Evolutionary conservation across 2,329 filamentous ascomycete genomes (phyloP).

Genomic region (Epichloe elymi): DNA sequence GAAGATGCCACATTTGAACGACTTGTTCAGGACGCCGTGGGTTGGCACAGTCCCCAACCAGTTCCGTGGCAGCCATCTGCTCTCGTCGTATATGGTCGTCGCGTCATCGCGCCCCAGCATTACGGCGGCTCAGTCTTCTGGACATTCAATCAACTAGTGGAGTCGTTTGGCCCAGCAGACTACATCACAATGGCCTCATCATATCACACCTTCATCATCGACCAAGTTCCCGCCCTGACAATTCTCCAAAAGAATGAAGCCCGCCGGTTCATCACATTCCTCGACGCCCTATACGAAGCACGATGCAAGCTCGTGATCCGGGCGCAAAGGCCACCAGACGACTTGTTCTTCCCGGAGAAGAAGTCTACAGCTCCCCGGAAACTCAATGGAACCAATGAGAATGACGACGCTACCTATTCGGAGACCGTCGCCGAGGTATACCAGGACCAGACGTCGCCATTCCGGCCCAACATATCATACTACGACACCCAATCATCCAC

Average conservation of each 20-base stretch:
- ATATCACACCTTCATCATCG: conserved; percentile 66
- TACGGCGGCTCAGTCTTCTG: conserved; percentile 46
- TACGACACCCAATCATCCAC: conserved; percentile 38
- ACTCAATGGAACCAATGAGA: conserved; percentile 8
- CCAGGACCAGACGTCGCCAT: conserved; percentile 63
- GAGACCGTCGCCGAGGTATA: conserved; percentile 52
- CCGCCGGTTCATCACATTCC: conserved; percentile 63
- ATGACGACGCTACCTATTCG: conserved; percentile 27
- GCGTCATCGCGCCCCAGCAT: conserved; percentile 44
- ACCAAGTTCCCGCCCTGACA: conserved; percentile 54
- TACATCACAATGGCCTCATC: conserved; percentile 71
- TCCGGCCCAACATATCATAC: conserved; percentile 63
- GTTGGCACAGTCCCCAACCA: conserved; percentile 10
- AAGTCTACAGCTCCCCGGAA: conserved; percentile 10
- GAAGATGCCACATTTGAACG: conserved; percentile 18
- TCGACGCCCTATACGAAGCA: conserved; percentile 74
- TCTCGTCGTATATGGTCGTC: conserved; percentile 49
- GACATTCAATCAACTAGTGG: conserved; percentile 56
- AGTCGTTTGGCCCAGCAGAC: conserved; percentile 62
- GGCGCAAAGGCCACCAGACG: conserved; percentile 55
- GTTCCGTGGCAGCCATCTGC: conserved; percentile 29
- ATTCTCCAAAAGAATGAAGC: conserved; percentile 67
- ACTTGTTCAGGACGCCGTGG: conserved; percentile 11
- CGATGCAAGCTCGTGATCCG: conserved; percentile 61
- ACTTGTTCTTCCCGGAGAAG: conserved; percentile 62